Percentiles rank a stretch among this genome's conserved stretches.
phyloP scores from a whole-genome alignment of 2,329 filamentous ascomycete species.

The Monosporascus ibericus region DNA sequence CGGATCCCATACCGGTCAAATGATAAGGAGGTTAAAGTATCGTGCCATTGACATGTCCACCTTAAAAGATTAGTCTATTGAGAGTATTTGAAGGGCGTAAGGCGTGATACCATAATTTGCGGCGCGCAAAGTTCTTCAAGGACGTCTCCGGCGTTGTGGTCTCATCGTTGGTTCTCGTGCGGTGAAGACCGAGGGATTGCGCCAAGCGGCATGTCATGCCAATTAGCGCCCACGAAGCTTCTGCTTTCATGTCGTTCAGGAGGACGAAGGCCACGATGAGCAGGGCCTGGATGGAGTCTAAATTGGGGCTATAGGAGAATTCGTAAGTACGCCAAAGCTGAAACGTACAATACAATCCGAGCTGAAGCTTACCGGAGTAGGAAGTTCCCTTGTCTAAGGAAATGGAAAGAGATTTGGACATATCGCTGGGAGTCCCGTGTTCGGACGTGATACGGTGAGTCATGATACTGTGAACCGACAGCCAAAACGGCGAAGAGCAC shows the following conservation, averaged over 20 bases:
- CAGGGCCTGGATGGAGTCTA: slow-evolving; percentile 60
- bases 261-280: slow-evolving; percentile 58
- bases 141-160: slow-evolving; percentile 35
- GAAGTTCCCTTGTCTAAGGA: slow-evolving; percentile 58
- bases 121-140: slow-evolving; percentile 48
- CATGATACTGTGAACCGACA: slow-evolving; percentile 61
- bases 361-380: slow-evolving; percentile 42
- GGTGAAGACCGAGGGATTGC: slow-evolving; percentile 57
- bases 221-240: slow-evolving; percentile 60
- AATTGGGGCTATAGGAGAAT: slow-evolving; percentile 42
- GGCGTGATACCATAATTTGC: slow-evolving; percentile 46
- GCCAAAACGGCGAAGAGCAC: slow-evolving; percentile 61
- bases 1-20: slow-evolving; percentile 48
- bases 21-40: slow-evolving; percentile 58
- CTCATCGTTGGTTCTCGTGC: slow-evolving; percentile 41
- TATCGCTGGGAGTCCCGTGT: slow-evolving; percentile 55
- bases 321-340: too few relatives aligned
- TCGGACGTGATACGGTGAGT: slow-evolving; percentile 56
- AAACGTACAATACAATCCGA: too few relatives aligned
- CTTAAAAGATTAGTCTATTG: slow-evolving; percentile 17
- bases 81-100: background rate
- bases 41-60: slow-evolving; percentile 63
- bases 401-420: slow-evolving; percentile 60
- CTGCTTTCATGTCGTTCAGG: slow-evolving; percentile 64
- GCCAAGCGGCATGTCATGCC: slow-evolving; percentile 60